Evolutionary conservation across 345 rosid species (phyloP).

Genomic region (Anacardium occidentale): DNA sequence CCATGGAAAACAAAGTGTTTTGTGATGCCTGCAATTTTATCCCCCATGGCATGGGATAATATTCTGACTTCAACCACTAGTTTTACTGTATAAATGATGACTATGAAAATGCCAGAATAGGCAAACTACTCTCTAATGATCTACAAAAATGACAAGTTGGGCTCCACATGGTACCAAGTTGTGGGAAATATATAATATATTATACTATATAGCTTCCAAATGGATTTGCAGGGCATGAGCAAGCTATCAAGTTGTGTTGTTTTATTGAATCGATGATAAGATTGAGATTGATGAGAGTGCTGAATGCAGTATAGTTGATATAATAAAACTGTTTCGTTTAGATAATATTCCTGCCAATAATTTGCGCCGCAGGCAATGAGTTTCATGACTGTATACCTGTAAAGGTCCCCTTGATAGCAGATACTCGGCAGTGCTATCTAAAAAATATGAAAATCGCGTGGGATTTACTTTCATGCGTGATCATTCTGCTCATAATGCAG

Average conservation of each 20-base stretch:
- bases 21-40: background rate
- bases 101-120: background rate
- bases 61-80: too few relatives aligned
- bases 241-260: background rate
- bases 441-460: constrained; percentile 21
- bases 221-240: constrained; percentile 2
- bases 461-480: constrained; percentile 27
- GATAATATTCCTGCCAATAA: background rate
- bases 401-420: constrained; percentile 17
- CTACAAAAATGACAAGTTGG: background rate
- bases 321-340: background rate
- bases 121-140: background rate
- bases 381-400: background rate
- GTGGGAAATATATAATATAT: background rate
- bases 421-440: background rate
- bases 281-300: background rate
- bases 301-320: background rate
- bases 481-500: constrained; percentile 17
- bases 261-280: background rate
- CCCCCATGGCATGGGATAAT: too few relatives aligned
- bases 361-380: background rate
- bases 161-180: background rate
- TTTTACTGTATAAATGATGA: background rate
- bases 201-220: background rate
- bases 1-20: background rate